Percentiles rank a stretch among this genome's conserved stretches.
Conservation (phyloP, 768 basidiomycete species). For the Pleurotus salmoneostramineus region DNA sequence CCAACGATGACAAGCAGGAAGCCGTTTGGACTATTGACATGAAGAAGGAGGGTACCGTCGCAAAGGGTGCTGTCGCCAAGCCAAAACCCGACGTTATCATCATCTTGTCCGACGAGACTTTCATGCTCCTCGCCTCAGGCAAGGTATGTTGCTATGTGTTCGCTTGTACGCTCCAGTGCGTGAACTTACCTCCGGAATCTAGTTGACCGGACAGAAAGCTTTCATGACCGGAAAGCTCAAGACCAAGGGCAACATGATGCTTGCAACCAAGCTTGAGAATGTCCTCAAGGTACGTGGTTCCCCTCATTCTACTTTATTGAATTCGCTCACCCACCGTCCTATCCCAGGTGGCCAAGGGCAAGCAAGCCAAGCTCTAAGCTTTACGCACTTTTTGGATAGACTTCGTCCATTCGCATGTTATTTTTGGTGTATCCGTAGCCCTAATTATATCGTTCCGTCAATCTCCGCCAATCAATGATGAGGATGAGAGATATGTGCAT, state of each 20-base stretch:
- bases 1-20: conserved; percentile 67
- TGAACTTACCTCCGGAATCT: background rate
- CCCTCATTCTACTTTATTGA: background rate
- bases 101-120: conserved; percentile 72
- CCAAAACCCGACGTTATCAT: conserved; percentile 83
- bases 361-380: background rate
- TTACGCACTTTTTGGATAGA: background rate
- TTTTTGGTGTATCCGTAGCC: background rate
- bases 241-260: conserved; percentile 90
- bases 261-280: conserved; percentile 84
- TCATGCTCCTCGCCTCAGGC: conserved; percentile 65
- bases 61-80: conserved; percentile 61
- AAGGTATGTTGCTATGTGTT: conserved; percentile 42
- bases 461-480: too few species aligned
- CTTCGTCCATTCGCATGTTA: background rate
- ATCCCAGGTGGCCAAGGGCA: background rate
- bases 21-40: conserved; percentile 90
- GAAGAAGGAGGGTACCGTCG: conserved; percentile 77
- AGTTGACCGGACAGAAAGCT: conserved; percentile 91
- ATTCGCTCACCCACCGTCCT: conserved; percentile 16
- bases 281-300: conserved; percentile 66
- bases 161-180: background rate
- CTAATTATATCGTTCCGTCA: conserved; percentile 4
- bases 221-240: conserved; percentile 96
- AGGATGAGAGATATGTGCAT: too few species aligned